A percentile compares a stretch with the other conserved stretches of the same genome.
These are phyloP conservation scores for Urtica urens DNA, from an alignment of 306 rosid genomes.

Conservation along the genomic window DNA sequence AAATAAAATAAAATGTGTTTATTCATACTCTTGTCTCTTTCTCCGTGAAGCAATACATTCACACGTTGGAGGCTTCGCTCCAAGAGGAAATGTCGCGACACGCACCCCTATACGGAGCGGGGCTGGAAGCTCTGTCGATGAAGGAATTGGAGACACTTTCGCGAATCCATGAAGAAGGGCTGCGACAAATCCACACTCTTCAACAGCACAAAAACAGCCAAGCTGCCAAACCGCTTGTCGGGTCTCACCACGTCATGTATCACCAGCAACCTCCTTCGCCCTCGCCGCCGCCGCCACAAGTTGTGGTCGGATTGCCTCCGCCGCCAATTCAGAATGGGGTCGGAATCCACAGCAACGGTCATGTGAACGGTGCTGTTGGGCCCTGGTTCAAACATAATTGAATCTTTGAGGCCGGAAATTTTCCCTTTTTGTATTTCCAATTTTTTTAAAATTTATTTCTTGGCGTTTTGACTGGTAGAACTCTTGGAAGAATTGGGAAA, in stretches of 20 bases:
- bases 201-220: constrained; percentile 83
- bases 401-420: constrained; percentile 26
- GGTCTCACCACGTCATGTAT: constrained; percentile 80
- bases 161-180: constrained; percentile 91
- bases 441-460: constrained; percentile 30
- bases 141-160: constrained; percentile 87
- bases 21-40: not conserved
- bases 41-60: constrained; percentile 86
- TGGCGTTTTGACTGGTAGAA: constrained; percentile 53
- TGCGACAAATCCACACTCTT: constrained; percentile 84
- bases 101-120: constrained; percentile 94
- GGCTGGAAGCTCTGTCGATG: constrained; percentile 86
- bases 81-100: constrained; percentile 97
- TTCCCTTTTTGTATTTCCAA: constrained; percentile 12
- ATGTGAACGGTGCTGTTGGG: constrained; percentile 87
- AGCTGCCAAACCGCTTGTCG: constrained; percentile 62
- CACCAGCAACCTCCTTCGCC: constrained; percentile 21
- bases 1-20: too few species aligned
- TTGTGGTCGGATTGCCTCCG: constrained; percentile 62
- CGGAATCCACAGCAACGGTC: constrained; percentile 86
- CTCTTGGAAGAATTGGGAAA: constrained; percentile 38
- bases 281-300: constrained; percentile 26
- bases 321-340: constrained; percentile 60
- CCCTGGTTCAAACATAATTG: constrained; percentile 87
- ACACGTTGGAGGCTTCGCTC: constrained; percentile 75